Evolutionary conservation across 2,329 filamentous ascomycete genomes (phyloP).

Genomic region (Arthrinium phaeospermum): DNA sequence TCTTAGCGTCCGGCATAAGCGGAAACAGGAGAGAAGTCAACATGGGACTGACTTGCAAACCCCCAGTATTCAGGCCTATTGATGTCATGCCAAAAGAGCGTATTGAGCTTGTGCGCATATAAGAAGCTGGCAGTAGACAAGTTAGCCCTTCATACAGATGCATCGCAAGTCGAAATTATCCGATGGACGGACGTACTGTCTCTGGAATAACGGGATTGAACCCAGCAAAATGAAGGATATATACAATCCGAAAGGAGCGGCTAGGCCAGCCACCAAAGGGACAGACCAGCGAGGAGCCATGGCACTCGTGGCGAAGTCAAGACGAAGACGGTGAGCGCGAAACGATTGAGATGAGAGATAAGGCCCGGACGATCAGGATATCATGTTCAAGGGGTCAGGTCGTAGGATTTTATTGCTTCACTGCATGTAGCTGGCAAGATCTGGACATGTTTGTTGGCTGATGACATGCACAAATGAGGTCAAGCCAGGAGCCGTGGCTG

Average conservation of each 20-base stretch:
- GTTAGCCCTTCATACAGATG: background rate
- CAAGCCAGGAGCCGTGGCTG: slow-evolving; percentile 1
- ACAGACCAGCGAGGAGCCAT: slow-evolving; percentile 40
- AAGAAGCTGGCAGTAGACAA: slow-evolving; percentile 64
- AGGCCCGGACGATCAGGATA: background rate
- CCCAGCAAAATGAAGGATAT: slow-evolving; percentile 68
- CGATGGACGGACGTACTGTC: slow-evolving; percentile 66
- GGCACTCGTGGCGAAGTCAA: slow-evolving; percentile 32
- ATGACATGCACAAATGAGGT: slow-evolving; percentile 11
- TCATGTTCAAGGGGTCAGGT: background rate
- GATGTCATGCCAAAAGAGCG: slow-evolving; percentile 73
- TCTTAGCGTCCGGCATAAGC: slow-evolving; percentile 25
- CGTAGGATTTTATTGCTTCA: slow-evolving; percentile 7
- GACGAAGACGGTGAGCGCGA: background rate
- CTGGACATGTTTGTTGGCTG: background rate
- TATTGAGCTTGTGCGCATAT: slow-evolving; percentile 83
- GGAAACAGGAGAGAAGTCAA: background rate
- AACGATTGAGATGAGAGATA: background rate
- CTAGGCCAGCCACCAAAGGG: slow-evolving; percentile 57
- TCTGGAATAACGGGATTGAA: slow-evolving; percentile 74
- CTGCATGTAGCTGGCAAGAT: background rate
- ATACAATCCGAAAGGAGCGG: slow-evolving; percentile 68
- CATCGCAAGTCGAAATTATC: background rate
- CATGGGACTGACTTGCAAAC: slow-evolving; percentile 72
- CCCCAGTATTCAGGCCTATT: slow-evolving; percentile 82